These are phyloP conservation scores for Diaporthe destruens DNA, from an alignment of 2,329 filamentous ascomycete genomes.

Conservation along the genomic window DNA sequence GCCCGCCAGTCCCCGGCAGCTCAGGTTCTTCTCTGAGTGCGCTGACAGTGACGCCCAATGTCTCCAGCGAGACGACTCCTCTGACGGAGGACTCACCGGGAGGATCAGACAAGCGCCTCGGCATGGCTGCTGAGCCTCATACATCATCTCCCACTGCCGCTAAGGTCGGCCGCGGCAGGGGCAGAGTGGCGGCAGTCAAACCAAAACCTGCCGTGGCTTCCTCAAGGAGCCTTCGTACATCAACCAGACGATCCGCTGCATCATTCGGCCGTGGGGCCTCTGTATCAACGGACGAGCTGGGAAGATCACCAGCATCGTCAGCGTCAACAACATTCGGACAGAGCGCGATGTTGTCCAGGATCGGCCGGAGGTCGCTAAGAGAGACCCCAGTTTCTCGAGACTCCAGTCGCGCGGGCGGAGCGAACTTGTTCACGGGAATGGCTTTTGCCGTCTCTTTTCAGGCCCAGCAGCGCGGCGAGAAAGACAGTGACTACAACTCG, in stretches of 20 bases:
- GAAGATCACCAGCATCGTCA: slow-evolving; percentile 54
- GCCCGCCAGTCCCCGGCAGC: slow-evolving; percentile 15
- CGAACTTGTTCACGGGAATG: slow-evolving; percentile 80
- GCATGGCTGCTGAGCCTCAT: slow-evolving; percentile 27
- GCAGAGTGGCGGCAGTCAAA: slow-evolving; percentile 43
- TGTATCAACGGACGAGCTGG: slow-evolving; percentile 63
- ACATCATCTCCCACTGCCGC: slow-evolving; percentile 53
- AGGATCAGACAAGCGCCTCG: slow-evolving; percentile 41
- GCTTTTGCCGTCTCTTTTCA: slow-evolving; percentile 86
- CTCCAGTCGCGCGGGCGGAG: slow-evolving; percentile 35
- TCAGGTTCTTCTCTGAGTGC: slow-evolving; percentile 57
- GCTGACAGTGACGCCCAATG: slow-evolving; percentile 55
- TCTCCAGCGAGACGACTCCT: slow-evolving; percentile 54
- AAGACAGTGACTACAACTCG: slow-evolving; percentile 61
- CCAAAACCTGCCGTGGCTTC: slow-evolving; percentile 44
- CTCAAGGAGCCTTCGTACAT: slow-evolving; percentile 47
- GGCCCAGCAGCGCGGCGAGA: slow-evolving; percentile 62
- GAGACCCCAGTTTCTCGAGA: slow-evolving; percentile 34
- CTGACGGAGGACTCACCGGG: slow-evolving; percentile 51
- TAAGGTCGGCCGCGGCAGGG: slow-evolving; percentile 48
- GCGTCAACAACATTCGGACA: slow-evolving; percentile 53
- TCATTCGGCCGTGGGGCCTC: slow-evolving; percentile 49
- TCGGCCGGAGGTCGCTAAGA: slow-evolving; percentile 41
- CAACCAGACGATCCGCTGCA: slow-evolving; percentile 45
- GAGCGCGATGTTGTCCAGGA: slow-evolving; percentile 49